phyloP scores from a whole-genome alignment of 2,329 filamentous ascomycete genomes.

The Cladosporium sp. region DNA sequence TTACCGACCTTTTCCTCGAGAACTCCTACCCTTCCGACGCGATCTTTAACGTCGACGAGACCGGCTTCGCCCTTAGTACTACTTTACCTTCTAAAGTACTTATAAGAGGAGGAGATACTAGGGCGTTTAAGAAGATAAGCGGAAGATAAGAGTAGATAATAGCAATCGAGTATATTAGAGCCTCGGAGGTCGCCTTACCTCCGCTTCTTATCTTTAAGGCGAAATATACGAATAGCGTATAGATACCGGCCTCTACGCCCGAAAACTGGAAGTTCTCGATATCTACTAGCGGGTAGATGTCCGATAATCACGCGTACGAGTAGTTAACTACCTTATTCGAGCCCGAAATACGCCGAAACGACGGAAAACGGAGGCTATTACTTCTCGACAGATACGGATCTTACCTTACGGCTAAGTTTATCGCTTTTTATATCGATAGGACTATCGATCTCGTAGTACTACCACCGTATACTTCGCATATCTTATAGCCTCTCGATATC shows the following conservation, averaged over 20 bases:
- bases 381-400: constrained; percentile 4
- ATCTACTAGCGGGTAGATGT: background rate
- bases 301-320: no score
- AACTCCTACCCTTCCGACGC: no score
- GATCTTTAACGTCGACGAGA: no score
- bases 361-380: constrained; percentile 9
- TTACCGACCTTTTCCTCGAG: no score
- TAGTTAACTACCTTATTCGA: no score
- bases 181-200: background rate
- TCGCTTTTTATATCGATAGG: constrained; percentile 3
- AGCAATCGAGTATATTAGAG: constrained; percentile 23
- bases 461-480: constrained; percentile 9
- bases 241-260: constrained; percentile 12
- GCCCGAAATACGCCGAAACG: background rate
- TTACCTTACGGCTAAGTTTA: constrained; percentile 13
- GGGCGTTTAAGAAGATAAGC: constrained; percentile 14
- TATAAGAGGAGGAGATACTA: constrained; percentile 17
- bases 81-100: no score
- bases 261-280: background rate
- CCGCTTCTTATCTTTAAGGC: no score
- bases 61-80: no score
- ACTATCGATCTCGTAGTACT: constrained; percentile 5
- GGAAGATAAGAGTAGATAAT: constrained; percentile 25
- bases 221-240: constrained; percentile 17
- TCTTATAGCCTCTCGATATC: constrained; percentile 12